A percentile compares a stretch with the other conserved stretches of the same genome.
phyloP scores from a whole-genome alignment of 2,329 filamentous ascomycete species.

The Talaromyces sp. region DNA sequence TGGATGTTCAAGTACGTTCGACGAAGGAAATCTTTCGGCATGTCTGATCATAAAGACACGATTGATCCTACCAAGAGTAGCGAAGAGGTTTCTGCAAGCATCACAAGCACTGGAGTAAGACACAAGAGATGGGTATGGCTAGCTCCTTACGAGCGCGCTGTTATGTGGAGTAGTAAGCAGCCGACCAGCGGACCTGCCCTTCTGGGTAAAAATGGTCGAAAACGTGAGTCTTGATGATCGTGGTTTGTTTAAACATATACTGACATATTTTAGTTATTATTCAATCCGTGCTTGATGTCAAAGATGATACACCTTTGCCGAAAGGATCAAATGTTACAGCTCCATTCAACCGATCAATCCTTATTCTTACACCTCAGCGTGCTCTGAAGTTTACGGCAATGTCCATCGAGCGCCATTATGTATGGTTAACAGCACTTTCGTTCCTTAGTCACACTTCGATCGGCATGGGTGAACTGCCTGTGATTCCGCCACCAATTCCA shows the following conservation, averaged over 20 bases:
- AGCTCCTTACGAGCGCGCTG: slow-evolving; percentile 89
- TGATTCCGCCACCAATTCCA: slow-evolving; percentile 53
- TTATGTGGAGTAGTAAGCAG: slow-evolving; percentile 98
- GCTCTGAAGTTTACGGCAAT: slow-evolving; percentile 92
- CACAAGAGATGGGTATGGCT: slow-evolving; percentile 99
- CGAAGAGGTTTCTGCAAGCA: slow-evolving; percentile 68
- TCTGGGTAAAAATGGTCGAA: slow-evolving; percentile 90
- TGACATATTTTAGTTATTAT: slow-evolving; percentile 65
- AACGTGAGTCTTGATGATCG: slow-evolving; percentile 62
- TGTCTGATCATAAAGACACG: slow-evolving; percentile 48
- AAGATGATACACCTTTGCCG: slow-evolving; percentile 83
- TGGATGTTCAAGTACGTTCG: slow-evolving; percentile 51
- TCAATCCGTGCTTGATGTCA: slow-evolving; percentile 94
- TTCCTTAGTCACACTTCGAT: slow-evolving; percentile 90
- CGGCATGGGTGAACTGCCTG: slow-evolving; percentile 69
- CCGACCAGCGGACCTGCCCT: slow-evolving; percentile 81
- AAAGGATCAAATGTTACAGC: slow-evolving; percentile 57
- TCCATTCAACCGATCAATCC: slow-evolving; percentile 86
- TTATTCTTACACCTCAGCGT: slow-evolving; percentile 88
- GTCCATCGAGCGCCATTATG: slow-evolving; percentile 79
- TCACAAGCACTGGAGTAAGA: slow-evolving; percentile 62
- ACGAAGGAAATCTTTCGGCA: slow-evolving; percentile 80
- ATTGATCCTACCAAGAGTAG: slow-evolving; percentile 56
- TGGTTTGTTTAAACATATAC: neutral
- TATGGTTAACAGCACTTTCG: slow-evolving; percentile 91